phyloP scores from a whole-genome alignment of 257 asterid species.

The Scutellaria galericulata region DNA sequence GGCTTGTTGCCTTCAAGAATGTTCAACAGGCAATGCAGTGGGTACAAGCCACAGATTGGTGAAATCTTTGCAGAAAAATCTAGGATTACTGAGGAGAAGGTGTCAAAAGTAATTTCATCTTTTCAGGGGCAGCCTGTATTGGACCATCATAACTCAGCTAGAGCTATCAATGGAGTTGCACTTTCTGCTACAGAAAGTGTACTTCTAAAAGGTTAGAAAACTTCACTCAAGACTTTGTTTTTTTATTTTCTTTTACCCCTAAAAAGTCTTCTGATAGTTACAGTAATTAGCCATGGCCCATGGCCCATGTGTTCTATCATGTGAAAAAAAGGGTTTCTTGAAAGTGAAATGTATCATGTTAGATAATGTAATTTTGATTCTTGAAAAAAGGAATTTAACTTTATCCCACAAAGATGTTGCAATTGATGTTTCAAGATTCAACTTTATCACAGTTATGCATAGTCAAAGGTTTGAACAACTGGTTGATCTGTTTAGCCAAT shows the following conservation, averaged over 20 bases:
- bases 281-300: constrained; percentile 32
- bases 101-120: constrained; percentile 49
- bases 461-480: constrained; percentile 15
- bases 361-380: constrained; percentile 20
- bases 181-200: constrained; percentile 56
- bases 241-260: background rate
- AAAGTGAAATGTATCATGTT: constrained; percentile 19
- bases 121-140: constrained; percentile 53
- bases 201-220: constrained; percentile 65
- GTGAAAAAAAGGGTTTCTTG: constrained; percentile 12
- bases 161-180: constrained; percentile 50
- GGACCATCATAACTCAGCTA: constrained; percentile 41
- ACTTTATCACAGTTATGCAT: constrained; percentile 10
- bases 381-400: constrained; percentile 10
- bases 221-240: constrained; percentile 1
- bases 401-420: constrained; percentile 15
- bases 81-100: constrained; percentile 62
- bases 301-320: constrained; percentile 5
- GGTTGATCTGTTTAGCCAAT: constrained; percentile 29
- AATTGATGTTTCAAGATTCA: constrained; percentile 18
- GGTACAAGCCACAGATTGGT: constrained; percentile 54
- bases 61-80: constrained; percentile 60
- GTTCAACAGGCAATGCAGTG: constrained; percentile 59
- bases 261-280: constrained; percentile 23
- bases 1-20: constrained; percentile 46